Evolutionary conservation across 106 monocot genomes (phyloP).

Genomic region (Dioscorea dumetorum): DNA sequence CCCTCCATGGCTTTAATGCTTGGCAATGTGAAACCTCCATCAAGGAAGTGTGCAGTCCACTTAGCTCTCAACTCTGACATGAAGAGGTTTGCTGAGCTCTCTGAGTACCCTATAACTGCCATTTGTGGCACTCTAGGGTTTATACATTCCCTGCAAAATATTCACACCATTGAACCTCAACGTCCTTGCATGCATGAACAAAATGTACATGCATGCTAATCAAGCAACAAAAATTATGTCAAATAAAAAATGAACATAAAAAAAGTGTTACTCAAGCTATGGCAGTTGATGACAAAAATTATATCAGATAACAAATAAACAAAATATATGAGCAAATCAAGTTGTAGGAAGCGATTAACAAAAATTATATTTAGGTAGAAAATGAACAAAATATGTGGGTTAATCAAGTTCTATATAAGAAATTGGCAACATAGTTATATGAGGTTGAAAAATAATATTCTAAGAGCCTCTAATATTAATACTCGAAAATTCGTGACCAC

Average conservation of each 20-base stretch:
- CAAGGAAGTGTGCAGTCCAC: slow-evolving; percentile 57
- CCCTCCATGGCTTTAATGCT: slow-evolving; percentile 49
- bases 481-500: neutral
- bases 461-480: no score
- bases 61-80: slow-evolving; percentile 54
- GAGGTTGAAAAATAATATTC: neutral
- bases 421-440: no score
- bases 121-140: slow-evolving; percentile 70
- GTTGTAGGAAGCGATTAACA: no score
- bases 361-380: no score
- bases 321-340: no score
- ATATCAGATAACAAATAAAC: no score
- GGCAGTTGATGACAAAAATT: no score
- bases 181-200: no score
- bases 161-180: neutral
- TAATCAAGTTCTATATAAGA: no score
- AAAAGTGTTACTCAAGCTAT: neutral
- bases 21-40: slow-evolving; percentile 46
- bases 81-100: slow-evolving; percentile 43
- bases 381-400: no score
- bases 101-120: slow-evolving; percentile 60
- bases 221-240: neutral
- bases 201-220: no score
- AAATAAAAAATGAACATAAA: neutral
- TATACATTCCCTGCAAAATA: slow-evolving; percentile 47